Evolutionary conservation across 129 eudicot species (phyloP), one percentile per base, ranked within the genome.

Genomic region (Gnaphalium uliginosum): DNA sequence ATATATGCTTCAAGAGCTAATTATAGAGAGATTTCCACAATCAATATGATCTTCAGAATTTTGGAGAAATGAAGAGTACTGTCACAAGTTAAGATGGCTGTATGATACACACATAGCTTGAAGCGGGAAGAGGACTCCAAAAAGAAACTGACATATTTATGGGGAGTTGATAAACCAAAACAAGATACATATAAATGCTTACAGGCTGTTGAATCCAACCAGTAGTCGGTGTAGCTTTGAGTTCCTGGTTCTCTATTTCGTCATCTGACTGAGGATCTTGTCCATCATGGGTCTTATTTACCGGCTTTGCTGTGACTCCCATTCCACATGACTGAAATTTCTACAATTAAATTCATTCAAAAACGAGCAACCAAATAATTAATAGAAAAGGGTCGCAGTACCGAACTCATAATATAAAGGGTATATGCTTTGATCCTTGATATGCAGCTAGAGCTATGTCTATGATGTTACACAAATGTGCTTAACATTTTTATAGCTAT

Each of bases 141-240:
- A 8, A 39, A 39, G 13, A 46, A 46, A 3, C 53, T 46, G 9
- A 11, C 13, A 23, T 25, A 75, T 41, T 14, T 27, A 56, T 66
- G 30, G 74, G 43, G 35, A 41, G 50, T 68, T 72, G n/a, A 66
- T 37, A 56, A 63, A 73, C 51, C 78, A 65, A 69, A 63, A 72
- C 61, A 68, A 70, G 32, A 83, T n/a, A n/a, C n/a, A 68, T 68
- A 17, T 63, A 53, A 66, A 22, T 33, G 41, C 96, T 93, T 84
- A 93, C 96, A 86, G 83, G 90, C 68, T 90, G 86, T 76, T 89
- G 85, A 73, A 56, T 53, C 81, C 82, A 82, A 78, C 74, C 82
- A 56, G 85, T 77, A 60, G 79, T 51, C 18, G 70, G 58, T 57
- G 78, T 65, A 46, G 68, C 78, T 71, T 79, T 82, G 66, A 77